phyloP scores from a whole-genome alignment of 345 rosid genomes.

The Arabidopsis arenosa region DNA sequence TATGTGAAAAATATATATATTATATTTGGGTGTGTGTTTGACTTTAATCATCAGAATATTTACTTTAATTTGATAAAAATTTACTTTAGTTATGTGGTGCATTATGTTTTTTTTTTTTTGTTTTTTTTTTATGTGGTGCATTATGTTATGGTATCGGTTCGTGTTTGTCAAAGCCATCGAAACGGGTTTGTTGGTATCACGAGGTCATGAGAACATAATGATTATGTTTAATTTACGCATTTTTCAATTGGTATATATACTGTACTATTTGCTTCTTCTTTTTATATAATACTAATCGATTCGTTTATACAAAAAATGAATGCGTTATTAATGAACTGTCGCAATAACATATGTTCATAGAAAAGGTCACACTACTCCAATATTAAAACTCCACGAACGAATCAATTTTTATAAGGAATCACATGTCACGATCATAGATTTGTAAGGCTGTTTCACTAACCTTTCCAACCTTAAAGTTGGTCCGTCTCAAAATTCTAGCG shows the following conservation, averaged over 20 bases:
- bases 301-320: background rate
- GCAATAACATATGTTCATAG: conserved; percentile 1
- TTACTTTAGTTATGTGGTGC: background rate
- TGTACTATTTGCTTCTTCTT: background rate
- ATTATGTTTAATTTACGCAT: background rate
- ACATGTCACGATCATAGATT: conserved; percentile 20
- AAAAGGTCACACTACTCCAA: background rate
- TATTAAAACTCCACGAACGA: conserved; percentile 1
- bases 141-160: background rate
- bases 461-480: conserved; percentile 39
- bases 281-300: background rate
- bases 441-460: conserved; percentile 32
- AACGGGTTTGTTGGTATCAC: background rate
- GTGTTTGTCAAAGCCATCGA: background rate
- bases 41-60: background rate
- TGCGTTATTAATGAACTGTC: background rate
- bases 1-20: background rate
- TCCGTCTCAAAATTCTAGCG: conserved; percentile 31
- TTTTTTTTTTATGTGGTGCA: background rate
- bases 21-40: background rate
- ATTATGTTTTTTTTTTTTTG: background rate
- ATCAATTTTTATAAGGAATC: conserved; percentile 39
- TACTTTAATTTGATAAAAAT: background rate
- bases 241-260: background rate
- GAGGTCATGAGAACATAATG: background rate